Evolutionary conservation across 164 flowering plant species (phyloP), one percentile per base, ranked within the genome.

Genomic region (Piper betle): DNA sequence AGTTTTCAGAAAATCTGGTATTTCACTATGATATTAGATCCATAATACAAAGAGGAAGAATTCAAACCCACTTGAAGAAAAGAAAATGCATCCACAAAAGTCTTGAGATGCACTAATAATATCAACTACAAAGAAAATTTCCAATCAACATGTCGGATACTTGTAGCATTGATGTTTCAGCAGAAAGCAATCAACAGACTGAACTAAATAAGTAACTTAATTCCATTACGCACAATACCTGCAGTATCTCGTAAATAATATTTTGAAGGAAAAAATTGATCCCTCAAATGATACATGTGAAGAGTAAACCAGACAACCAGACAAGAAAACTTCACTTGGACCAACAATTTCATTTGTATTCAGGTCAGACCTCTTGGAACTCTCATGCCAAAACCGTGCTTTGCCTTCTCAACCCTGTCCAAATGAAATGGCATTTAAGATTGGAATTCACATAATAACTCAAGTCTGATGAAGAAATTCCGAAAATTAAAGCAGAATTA

Each of bases 341-440:
- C 50, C 50, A 46, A 6, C 15, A 15, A 46, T 5, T 10, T 46
- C 11, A 25, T 11, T 42, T 46, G 50, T 46, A 15, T n/a, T 19
- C 39, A 50, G 16, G 66, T 41, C 53, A 64, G 37, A 2, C 61
- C 41, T 57, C 61, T 64, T 11, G 60, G 61, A 18, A 62, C 61
- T 61, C 66, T 55, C 70, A 67, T 67, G 48, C 70, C 70, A 37
- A 67, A 67, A 39, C 70, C 70, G 57, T 62, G 70, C 48, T 62
- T 67, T 53, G 39, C 57, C 52, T 67, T 67, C 64, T 67, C 65
- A 50, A 67, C 65, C 17, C 69, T 66, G 69, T 38, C 11, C 64
- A 55, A 37, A 60, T n/a, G 58, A 46, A 46, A 46, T 5, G 12
- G 50, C 15, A 5, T 15, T 5, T 46, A 2, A 46, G 50, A 10